A percentile compares a stretch with the other conserved stretches of the same genome.
Conservation (phyloP, 2,329 filamentous ascomycete species). For the Monilinia fructicola region DNA sequence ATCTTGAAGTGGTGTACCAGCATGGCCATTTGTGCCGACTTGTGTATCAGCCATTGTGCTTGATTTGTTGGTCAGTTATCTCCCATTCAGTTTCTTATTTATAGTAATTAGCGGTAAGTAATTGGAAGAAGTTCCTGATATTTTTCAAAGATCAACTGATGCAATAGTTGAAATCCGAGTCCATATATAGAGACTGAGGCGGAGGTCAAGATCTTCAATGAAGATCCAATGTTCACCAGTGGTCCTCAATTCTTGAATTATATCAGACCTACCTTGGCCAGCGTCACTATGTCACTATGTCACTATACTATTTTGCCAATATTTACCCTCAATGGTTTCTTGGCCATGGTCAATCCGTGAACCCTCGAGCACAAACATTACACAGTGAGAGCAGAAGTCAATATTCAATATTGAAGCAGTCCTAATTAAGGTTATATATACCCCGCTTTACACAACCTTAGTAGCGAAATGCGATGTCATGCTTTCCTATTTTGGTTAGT, state of each 20-base stretch:
- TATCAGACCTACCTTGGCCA: too few relatives aligned
- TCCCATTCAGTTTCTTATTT: not conserved
- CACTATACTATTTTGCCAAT: too few relatives aligned
- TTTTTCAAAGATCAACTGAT: not conserved
- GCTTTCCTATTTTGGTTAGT: not conserved
- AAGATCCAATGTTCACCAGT: too few relatives aligned
- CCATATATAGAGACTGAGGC: not conserved
- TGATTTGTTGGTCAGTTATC: not conserved
- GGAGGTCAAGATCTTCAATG: not conserved
- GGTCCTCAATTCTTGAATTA: too few relatives aligned
- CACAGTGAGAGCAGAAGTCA: too few relatives aligned
- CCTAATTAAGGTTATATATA: too few relatives aligned
- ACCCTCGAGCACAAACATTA: too few relatives aligned
- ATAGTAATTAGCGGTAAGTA: not conserved
- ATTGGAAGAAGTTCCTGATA: not conserved
- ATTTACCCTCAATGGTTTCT: too few relatives aligned
- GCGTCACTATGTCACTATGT: too few relatives aligned
- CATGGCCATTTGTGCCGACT: not conserved
- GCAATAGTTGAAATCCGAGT: not conserved
- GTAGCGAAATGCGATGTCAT: not conserved
- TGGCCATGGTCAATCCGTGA: too few relatives aligned
- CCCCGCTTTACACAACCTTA: conserved; percentile 5
- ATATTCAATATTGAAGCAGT: too few relatives aligned
- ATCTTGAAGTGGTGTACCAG: not conserved
- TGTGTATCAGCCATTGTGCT: conserved; percentile 5